Percentiles rank a stretch among this genome's conserved stretches.
These are phyloP conservation scores for Endocladia muricata DNA, from an alignment of 31 red algal species.

Conservation along the genomic window DNA sequence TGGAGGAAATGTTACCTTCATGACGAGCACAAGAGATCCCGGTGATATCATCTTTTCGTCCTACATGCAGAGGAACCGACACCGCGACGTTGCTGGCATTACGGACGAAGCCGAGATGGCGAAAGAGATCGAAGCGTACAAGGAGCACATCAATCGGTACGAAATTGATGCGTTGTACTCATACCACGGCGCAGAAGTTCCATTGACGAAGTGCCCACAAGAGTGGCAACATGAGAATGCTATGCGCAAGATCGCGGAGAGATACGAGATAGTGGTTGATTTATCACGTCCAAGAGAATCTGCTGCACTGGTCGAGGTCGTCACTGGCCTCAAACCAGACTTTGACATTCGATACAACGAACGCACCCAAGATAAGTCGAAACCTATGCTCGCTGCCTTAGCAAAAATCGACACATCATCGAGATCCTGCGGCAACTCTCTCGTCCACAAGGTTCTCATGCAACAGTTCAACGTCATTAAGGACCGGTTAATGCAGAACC, in stretches of 20 bases:
- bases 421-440: slow-evolving; percentile 10
- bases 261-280: slow-evolving; percentile 39
- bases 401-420: neutral
- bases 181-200: slow-evolving; percentile 23
- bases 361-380: neutral
- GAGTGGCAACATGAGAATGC: slow-evolving; percentile 14
- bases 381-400: slow-evolving; percentile 3
- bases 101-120: slow-evolving; percentile 15
- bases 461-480: slow-evolving; percentile 46
- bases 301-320: slow-evolving; percentile 29
- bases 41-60: slow-evolving; percentile 31
- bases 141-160: slow-evolving; percentile 18
- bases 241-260: slow-evolving; percentile 29
- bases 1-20: slow-evolving; percentile 31
- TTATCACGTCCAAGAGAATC: slow-evolving; percentile 11
- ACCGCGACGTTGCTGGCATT: slow-evolving; percentile 11
- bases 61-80: slow-evolving; percentile 23
- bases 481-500: slow-evolving; percentile 43
- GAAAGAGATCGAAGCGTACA: slow-evolving; percentile 18
- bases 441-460: slow-evolving; percentile 26
- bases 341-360: slow-evolving; percentile 30
- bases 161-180: slow-evolving; percentile 30
- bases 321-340: slow-evolving; percentile 25
- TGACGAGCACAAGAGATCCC: slow-evolving; percentile 32
- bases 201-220: neutral